Evolutionary conservation across 2,329 filamentous ascomycete genomes (phyloP), one percentile per base, ranked within the genome.

Genomic region (Hymenoscyphus repandus): DNA sequence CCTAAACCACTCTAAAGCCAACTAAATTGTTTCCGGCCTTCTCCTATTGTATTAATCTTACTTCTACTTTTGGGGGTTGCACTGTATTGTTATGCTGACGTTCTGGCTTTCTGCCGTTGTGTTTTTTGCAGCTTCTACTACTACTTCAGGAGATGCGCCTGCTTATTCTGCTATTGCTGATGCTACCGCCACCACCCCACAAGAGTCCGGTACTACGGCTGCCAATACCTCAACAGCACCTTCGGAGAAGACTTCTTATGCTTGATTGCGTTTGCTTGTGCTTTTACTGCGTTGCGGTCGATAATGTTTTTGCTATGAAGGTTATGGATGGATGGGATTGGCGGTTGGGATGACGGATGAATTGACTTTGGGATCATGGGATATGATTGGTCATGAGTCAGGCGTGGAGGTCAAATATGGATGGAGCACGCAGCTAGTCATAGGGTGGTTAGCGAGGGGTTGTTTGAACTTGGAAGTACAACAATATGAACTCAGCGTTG

Each of bases 1-100:
- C 22, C 7, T 72, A 72, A 66, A 70, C 69, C 52, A 58, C 63
- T 18, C 63, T 12, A 69, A 70, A 50, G n/a, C 43, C 32, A 44
- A 5, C 10, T 5, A 37, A 13, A 17, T 5, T 17, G 3, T n/a
- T n/a, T 6, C n/a, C 38, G 44, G 15, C 17, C 17, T 36, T 36
- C 17, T 31, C 40, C 11, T 32, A 47, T n/a, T 32, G 27, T 18
- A 37, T 32, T 46, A 39, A 33, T 39, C n/a, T 41, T 41, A 32
- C 32, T 12, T 11, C 18, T 5, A 20, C 13, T 40, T 17, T 40
- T n/a, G 13, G 6, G 6, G 5, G 7, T 27, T 7, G 22, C 22
- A 27, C 7, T 27, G 34, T 17, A 22, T 39, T 39, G 20, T 13
- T 36, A 51, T 46, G 55, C 61, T 64, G 51, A 61, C 57, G 42